Percentiles rank a stretch among this genome's conserved stretches.
phyloP scores from a whole-genome alignment of 345 rosid genomes.

The Isatis tinctoria region DNA sequence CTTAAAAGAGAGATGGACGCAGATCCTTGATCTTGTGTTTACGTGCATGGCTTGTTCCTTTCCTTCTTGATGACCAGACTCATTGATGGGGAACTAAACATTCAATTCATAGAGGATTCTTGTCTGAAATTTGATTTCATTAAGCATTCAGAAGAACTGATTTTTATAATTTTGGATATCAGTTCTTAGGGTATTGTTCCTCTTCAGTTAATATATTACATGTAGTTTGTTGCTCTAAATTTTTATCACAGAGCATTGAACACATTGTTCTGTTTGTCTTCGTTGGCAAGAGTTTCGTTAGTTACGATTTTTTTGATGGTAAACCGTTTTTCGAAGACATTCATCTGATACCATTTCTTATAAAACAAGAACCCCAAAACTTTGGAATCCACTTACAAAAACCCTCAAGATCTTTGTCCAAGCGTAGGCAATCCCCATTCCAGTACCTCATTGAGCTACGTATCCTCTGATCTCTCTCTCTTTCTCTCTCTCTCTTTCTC shows the following conservation, averaged over 20 bases:
- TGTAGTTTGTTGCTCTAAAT: neutral
- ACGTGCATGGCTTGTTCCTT: neutral
- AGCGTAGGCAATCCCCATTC: neutral
- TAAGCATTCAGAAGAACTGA: neutral
- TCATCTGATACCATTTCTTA: neutral
- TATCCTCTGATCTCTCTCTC: neutral
- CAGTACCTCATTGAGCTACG: neutral
- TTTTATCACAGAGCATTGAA: neutral
- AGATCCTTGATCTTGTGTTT: neutral
- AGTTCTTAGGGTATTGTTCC: neutral
- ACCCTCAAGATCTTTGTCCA: neutral
- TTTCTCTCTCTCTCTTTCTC: too few relatives aligned
- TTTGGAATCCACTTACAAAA: neutral
- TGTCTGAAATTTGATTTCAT: constrained; percentile 9
- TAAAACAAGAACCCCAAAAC: constrained; percentile 2
- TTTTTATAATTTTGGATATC: neutral
- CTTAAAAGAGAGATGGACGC: constrained; percentile 20
- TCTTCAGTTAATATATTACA: neutral
- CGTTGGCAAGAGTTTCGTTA: too few relatives aligned
- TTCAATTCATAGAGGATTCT: constrained; percentile 1
- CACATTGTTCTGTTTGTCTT: neutral
- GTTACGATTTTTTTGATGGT: neutral
- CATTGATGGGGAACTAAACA: constrained; percentile 13
- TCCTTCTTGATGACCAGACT: neutral
- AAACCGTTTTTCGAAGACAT: neutral